Conservation (phyloP, 805 yeast genomes). For the Ogataea siamensis region DNA sequence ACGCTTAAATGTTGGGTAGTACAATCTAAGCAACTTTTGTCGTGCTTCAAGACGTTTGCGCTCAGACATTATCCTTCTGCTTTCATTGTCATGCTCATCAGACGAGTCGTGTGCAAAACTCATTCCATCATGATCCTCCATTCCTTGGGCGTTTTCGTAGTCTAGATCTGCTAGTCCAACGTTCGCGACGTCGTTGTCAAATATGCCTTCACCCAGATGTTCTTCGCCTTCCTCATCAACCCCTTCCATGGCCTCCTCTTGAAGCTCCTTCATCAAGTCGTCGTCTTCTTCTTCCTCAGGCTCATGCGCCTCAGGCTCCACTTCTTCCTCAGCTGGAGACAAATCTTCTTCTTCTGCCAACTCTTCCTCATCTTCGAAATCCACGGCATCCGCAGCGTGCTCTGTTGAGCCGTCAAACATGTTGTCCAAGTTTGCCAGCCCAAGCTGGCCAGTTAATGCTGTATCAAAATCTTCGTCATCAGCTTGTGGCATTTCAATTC, state of each 20-base stretch:
- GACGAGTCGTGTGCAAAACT: slow-evolving; percentile 17
- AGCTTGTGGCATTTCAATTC: slow-evolving; percentile 4
- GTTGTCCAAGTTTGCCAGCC: slow-evolving; percentile 28
- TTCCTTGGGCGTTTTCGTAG: slow-evolving; percentile 28
- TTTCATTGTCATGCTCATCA: slow-evolving; percentile 20
- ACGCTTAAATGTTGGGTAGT: slow-evolving; percentile 62
- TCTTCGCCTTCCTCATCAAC: slow-evolving; percentile 34
- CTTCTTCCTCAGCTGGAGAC: slow-evolving; percentile 36
- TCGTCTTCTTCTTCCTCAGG: slow-evolving; percentile 36
- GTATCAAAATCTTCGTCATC: slow-evolving; percentile 34
- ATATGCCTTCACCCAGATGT: slow-evolving; percentile 30
- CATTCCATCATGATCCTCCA: slow-evolving; percentile 25
- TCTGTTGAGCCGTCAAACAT: slow-evolving; percentile 49
- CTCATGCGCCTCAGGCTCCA: slow-evolving; percentile 40
- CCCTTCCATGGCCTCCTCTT: slow-evolving; percentile 38
- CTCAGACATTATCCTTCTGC: slow-evolving; percentile 24
- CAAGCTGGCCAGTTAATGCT: slow-evolving; percentile 35
- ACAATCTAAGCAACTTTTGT: slow-evolving; percentile 40
- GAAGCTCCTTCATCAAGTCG: slow-evolving; percentile 39
- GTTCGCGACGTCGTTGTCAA: slow-evolving; percentile 34
- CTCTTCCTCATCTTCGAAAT: slow-evolving; percentile 92
- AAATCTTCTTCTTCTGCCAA: slow-evolving; percentile 81
- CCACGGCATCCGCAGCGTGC: slow-evolving; percentile 91
- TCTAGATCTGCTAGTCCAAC: slow-evolving; percentile 33
- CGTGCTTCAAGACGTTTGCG: slow-evolving; percentile 29